Evolutionary conservation across 1,284 basidiomycete species (phyloP).

Genomic region (Heliocybe sulcata): DNA sequence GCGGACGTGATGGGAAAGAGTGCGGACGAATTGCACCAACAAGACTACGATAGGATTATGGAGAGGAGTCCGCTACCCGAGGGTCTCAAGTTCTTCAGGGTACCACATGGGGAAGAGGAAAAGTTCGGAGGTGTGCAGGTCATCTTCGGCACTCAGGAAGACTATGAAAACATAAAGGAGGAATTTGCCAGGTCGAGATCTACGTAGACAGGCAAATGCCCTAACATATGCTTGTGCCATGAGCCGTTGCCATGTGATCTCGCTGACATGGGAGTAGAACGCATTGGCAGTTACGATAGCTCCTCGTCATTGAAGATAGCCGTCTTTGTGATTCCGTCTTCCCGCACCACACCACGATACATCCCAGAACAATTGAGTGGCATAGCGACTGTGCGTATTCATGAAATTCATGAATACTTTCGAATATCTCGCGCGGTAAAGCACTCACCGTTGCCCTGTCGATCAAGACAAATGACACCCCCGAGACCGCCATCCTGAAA

Average conservation of each 20-base stretch:
- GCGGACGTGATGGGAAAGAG: not conserved
- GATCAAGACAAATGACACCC: conserved; percentile 67
- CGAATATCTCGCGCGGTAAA: not conserved
- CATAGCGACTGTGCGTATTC: conserved; percentile 43
- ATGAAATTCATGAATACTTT: not conserved
- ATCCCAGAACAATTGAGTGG: conserved; percentile 72
- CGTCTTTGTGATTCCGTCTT: conserved; percentile 60
- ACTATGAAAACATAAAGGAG: not conserved
- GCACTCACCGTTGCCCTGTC: conserved; percentile 48
- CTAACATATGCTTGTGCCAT: too few relatives aligned
- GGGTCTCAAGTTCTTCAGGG: not conserved
- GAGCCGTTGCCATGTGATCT: not conserved
- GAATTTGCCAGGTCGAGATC: not conserved
- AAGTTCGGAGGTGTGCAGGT: not conserved
- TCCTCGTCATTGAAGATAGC: conserved; percentile 74
- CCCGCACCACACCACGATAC: conserved; percentile 70
- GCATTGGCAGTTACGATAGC: conserved; percentile 17
- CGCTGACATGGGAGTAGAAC: not conserved
- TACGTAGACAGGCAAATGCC: not conserved
- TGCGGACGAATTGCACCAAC: not conserved
- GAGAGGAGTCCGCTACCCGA: not conserved
- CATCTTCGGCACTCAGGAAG: not conserved
- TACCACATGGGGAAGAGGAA: not conserved
- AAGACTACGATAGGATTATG: not conserved
- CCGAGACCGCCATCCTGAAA: conserved; percentile 51